phyloP scores from a whole-genome alignment of 768 basidiomycete genomes.

The Pleurotus tuber-regium region DNA sequence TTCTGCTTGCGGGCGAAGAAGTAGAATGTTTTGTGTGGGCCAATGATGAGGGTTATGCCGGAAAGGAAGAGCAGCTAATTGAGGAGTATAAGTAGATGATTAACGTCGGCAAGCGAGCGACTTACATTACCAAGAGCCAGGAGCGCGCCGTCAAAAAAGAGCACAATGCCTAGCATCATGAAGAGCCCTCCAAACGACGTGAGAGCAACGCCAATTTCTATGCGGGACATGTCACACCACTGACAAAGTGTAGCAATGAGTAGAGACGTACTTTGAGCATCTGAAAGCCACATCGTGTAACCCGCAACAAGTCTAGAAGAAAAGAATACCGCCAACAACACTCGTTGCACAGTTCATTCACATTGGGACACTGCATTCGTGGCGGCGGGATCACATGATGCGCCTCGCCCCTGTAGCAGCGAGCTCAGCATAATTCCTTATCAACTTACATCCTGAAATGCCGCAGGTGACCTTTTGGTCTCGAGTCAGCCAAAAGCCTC shows the following conservation, averaged over 20 bases:
- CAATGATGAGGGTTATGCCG: slow-evolving; percentile 95
- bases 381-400: background rate
- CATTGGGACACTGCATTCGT: slow-evolving; percentile 6
- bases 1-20: slow-evolving; percentile 98
- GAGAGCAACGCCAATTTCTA: slow-evolving; percentile 95
- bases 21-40: slow-evolving; percentile 94
- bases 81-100: background rate
- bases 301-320: slow-evolving; percentile 15
- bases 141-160: slow-evolving; percentile 95
- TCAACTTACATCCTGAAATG: no score
- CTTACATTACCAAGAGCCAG: slow-evolving; percentile 94
- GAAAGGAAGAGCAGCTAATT: slow-evolving; percentile 89
- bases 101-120: background rate
- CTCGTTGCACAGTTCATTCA: slow-evolving; percentile 3
- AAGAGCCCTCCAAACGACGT: slow-evolving; percentile 94
- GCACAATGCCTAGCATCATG: slow-evolving; percentile 94
- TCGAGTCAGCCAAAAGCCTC: no score
- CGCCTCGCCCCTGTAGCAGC: no score
- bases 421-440: no score
- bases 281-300: slow-evolving; percentile 57
- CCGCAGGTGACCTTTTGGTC: no score
- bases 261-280: slow-evolving; percentile 50
- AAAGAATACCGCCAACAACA: background rate
- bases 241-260: background rate
- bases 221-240: slow-evolving; percentile 14